Evolutionary conservation across 805 yeast species (phyloP), one percentile per base, ranked within the genome.

Genomic region (Kazachstania bromeliacearum): DNA sequence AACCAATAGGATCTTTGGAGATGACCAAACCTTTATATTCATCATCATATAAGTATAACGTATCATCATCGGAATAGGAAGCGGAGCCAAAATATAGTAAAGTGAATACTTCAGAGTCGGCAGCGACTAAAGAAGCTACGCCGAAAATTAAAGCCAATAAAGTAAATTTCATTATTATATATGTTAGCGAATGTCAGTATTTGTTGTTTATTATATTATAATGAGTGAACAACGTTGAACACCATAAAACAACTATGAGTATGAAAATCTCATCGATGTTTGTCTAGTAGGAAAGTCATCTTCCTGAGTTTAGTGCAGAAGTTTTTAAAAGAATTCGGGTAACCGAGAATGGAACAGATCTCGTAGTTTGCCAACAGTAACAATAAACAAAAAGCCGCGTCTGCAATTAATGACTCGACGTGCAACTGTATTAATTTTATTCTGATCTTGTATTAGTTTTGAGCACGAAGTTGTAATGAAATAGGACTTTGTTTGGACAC

Each of bases 71-170:
- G 22, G 9, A 12, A 23, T 12, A 9, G 28, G 63, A 50, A 30
- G 63, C 66, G 19, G 67, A 62, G 41, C 58, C 51, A 31, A 14
- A 12, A 22, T 12, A 15, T 31, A 63, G 16, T 16, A 58, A 33
- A 39, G 60, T 63, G 40, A 64, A 63, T n/a, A 47, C 18, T 42
- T 57, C 54, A 20, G 68, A 62, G 44, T 62, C 68, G 19, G 68
- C 68, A 4, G 34, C 20, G 30, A 44, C 45, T 7, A 40, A 25
- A 26, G 50, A 37, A 31, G 53, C 53, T 20, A 55, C 37, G 14
- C 62, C 42, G 43, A 52, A 33, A 14, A 59, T 36, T 32, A 51
- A 40, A 38, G 54, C 45, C 27, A 54, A 25, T 33, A 56, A 39
- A 14, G 39, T 38, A 28, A 37, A 38, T 38, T 24, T 24, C 32